These are phyloP conservation scores for Reutealis trisperma DNA, from an alignment of 345 rosid species.

Conservation along the genomic window DNA sequence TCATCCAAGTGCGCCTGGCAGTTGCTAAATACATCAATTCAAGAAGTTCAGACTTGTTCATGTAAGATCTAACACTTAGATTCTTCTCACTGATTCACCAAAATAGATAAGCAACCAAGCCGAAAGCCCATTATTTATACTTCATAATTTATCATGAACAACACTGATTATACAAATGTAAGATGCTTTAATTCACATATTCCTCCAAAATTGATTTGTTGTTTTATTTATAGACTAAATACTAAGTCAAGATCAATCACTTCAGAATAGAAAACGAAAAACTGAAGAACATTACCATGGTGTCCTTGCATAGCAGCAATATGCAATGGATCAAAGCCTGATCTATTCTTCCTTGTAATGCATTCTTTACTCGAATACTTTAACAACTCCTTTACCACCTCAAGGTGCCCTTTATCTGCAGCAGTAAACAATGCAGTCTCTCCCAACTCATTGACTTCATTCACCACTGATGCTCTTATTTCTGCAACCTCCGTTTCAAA, in stretches of 20 bases:
- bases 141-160: neutral
- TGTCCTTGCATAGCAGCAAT: constrained; percentile 87
- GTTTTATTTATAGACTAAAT: neutral
- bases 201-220: neutral
- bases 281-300: constrained; percentile 55
- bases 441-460: constrained; percentile 91
- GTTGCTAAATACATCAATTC: neutral
- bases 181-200: neutral
- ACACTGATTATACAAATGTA: neutral
- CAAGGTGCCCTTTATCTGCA: constrained; percentile 88
- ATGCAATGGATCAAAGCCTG: constrained; percentile 84
- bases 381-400: constrained; percentile 80
- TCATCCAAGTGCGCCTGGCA: neutral
- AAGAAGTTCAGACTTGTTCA: neutral
- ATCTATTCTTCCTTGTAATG: constrained; percentile 69
- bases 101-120: neutral
- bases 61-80: neutral
- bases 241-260: neutral
- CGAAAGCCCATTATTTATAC: neutral
- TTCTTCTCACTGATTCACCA: neutral
- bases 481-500: constrained; percentile 78
- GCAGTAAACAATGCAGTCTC: constrained; percentile 90
- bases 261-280: neutral
- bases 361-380: constrained; percentile 80
- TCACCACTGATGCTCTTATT: constrained; percentile 76